Evolutionary conservation across 306 rosid species (phyloP).

Genomic region (Vicia villosa): DNA sequence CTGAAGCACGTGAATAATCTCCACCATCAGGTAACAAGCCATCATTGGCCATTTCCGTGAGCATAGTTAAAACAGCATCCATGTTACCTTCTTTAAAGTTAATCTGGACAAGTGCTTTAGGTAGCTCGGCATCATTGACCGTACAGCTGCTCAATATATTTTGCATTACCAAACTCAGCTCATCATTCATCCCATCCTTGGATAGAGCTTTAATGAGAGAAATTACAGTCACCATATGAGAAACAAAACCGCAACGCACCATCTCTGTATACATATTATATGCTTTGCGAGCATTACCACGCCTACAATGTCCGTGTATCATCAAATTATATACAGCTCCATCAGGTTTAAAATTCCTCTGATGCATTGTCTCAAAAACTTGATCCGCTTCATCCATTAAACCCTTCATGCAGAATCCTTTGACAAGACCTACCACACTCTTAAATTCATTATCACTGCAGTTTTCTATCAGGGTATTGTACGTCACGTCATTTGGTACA

Average conservation of each 20-base stretch:
- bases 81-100: conserved; percentile 88
- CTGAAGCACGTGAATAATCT: conserved; percentile 34
- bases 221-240: conserved; percentile 67
- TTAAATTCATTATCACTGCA: conserved; percentile 65
- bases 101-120: conserved; percentile 67
- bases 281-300: conserved; percentile 65
- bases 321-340: conserved; percentile 70
- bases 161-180: conserved; percentile 60
- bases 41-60: conserved; percentile 80
- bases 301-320: conserved; percentile 83
- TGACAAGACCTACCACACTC: conserved; percentile 72
- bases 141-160: conserved; percentile 60
- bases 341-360: conserved; percentile 56
- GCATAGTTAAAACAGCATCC: conserved; percentile 68
- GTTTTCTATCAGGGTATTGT: conserved; percentile 71
- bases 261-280: conserved; percentile 63
- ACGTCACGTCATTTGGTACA: conserved; percentile 67
- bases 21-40: conserved; percentile 77
- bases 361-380: conserved; percentile 66
- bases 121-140: conserved; percentile 71
- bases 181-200: conserved; percentile 59
- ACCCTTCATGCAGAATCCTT: conserved; percentile 93
- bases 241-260: conserved; percentile 65
- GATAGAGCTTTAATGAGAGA: conserved; percentile 73
- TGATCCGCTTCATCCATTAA: conserved; percentile 83